Base-by-base conservation (phyloP, 495 filamentous ascomycete species). In the Penicillium angulare region DNA sequence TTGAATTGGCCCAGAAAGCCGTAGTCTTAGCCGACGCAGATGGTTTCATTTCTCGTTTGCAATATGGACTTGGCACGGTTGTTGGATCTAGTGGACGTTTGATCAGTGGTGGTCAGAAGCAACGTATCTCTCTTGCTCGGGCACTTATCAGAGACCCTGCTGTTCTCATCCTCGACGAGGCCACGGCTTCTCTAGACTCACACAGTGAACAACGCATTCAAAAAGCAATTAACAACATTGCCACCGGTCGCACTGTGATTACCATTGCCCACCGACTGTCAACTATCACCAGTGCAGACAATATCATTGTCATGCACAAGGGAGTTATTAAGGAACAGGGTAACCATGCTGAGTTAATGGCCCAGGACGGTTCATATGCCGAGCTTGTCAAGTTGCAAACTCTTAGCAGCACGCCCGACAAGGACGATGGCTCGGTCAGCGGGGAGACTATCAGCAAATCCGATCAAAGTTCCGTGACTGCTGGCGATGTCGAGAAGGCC, bases 151-250 rank as follows among this genome's bases (percentile, higher is more conserved):
- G 88, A 59, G 77, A 88, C 40, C 89, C 90, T 0, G 81, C 81
- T n/a, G 85, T 96, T 48, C 70, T 96, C 5, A 85, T 95, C 26
- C 69, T 96, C 6, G 89, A 95, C 59, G 90, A 95, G 65, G 89
- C 90, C 15, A 93, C 89, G 0, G 83, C 64, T 6, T 74, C 72
- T 26, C 36, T 83, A 2, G 80, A 83, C 60, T 80, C 80, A 3
- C 59, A 68, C 34, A 80, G 69, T 39, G 80, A 83, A 53, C 73
- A 65, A 33, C 71, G 72, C 18, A 81, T 82, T 44, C 80, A 79
- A 55, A 54, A 52, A 4, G 76, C 79, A 13, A 72, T 83, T 45
- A 67, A 72, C 29, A 71, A 71, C 27, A 71, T 77, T 10, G 61
- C 76, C 16, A 59, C 47, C 8, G 75, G 73, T 2, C 64, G 78